These are phyloP conservation scores for Thuja plicata DNA, from an alignment of 83 land plant species.

Conservation along the genomic window DNA sequence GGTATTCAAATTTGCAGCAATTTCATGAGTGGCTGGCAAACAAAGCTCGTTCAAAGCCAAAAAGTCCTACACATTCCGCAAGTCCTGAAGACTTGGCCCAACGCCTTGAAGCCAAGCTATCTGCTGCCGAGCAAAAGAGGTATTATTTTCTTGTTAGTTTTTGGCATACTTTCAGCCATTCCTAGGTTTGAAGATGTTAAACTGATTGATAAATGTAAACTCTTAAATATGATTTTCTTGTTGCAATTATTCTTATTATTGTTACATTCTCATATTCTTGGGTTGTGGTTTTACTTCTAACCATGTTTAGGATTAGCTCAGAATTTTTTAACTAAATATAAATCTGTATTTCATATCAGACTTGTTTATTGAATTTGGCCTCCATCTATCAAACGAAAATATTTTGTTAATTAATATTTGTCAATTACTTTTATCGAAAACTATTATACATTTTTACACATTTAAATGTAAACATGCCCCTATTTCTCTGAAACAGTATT, in stretches of 20 bases:
- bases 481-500: too few species aligned
- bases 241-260: too few species aligned
- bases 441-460: too few species aligned
- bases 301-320: too few species aligned
- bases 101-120: conserved; percentile 87
- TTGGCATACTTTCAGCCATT: not conserved
- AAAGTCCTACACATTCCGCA: conserved; percentile 62
- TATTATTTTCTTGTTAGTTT: conserved; percentile 10
- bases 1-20: conserved; percentile 51
- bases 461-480: too few species aligned
- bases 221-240: not conserved
- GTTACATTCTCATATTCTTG: not conserved
- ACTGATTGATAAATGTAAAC: not conserved
- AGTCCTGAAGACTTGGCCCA: conserved; percentile 69
- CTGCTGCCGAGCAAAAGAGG: conserved; percentile 96
- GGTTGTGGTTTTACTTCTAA: not conserved
- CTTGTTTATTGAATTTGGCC: not conserved
- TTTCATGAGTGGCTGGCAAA: conserved; percentile 90
- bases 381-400: too few species aligned
- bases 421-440: too few species aligned
- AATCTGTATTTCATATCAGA: not conserved
- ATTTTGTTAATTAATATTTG: too few species aligned
- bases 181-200: not conserved
- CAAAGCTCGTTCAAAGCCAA: conserved; percentile 81
- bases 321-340: not conserved